Evolutionary conservation across 331 rosid genomes (phyloP), one percentile per base, ranked within the genome.

Genomic region (Quercus phellos): DNA sequence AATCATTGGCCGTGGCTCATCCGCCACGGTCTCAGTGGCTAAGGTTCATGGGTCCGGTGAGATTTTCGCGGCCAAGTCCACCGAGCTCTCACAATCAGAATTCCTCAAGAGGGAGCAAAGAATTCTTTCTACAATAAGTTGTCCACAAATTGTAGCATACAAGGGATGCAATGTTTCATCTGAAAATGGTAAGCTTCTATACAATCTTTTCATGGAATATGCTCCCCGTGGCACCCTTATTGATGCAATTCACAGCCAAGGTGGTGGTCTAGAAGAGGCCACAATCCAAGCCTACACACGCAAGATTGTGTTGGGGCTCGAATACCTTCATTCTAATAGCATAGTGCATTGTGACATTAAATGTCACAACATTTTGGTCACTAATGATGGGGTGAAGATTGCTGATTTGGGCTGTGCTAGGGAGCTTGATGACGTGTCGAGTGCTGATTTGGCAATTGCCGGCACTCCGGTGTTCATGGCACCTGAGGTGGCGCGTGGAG

Each of bases 401-500:
- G 94, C 97, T 17, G 98, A 95, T 76, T 78, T 95, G 19, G 99
- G 99, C 14, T 95, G 94, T 46, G 90, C 97, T 1, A 73, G 86
- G 80, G 81, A 81, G 54, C 75, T 84, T 4, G 55, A 17, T 4
- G 51, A n/a, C 16, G 55, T 16, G 29, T 0, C 18, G 16, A 24
- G 60, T 38, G 72, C 35, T 19, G 74, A 22, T 77, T 67, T 9
- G 74, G 46, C 11, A 34, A 80, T 89, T 13, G 84, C 89, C 0
- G 98, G 99, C 2, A 91, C 99, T 0, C 99, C 98, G 5, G 84
- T 77, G 19, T 94, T 84, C 85, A 91, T 94, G 99, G 93, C 98
- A 0, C 99, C 99, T 6, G 98, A 95, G 87, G 99, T 89, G 82
- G 98, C 97, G 29, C 94, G 98, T 38, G 98, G 96, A 35, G 96